Evolutionary conservation across 257 asterid species (phyloP).

Genomic region (Scutellaria barbata): DNA sequence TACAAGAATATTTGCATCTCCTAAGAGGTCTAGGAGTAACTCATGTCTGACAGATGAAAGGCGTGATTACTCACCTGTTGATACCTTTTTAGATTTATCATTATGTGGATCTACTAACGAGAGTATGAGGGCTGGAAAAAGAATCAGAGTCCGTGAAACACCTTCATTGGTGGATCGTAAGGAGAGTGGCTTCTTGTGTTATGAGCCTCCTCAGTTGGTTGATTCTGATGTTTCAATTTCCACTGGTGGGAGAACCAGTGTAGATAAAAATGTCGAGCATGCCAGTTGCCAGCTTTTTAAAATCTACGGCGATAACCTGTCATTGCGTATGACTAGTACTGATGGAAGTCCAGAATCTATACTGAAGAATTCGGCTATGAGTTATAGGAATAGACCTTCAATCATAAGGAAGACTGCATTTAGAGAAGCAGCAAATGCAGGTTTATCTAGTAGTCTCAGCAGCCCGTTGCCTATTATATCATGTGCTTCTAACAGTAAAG

Average conservation of each 20-base stretch:
- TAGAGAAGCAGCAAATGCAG: slow-evolving; percentile 35
- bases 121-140: slow-evolving; percentile 46
- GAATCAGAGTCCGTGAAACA: slow-evolving; percentile 40
- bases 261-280: slow-evolving; percentile 21
- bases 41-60: slow-evolving; percentile 34
- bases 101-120: slow-evolving; percentile 41
- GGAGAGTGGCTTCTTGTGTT: slow-evolving; percentile 41
- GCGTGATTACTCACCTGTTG: slow-evolving; percentile 40
- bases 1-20: slow-evolving; percentile 42
- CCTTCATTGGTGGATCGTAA: slow-evolving; percentile 40
- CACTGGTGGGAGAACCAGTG: slow-evolving; percentile 21
- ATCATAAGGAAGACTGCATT: slow-evolving; percentile 57
- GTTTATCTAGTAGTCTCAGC: slow-evolving; percentile 31
- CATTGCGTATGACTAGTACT: slow-evolving; percentile 39
- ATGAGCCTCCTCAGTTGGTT: slow-evolving; percentile 45
- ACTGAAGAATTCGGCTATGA: slow-evolving; percentile 67
- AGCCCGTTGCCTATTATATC: slow-evolving; percentile 32
- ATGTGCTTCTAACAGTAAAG: slow-evolving; percentile 34
- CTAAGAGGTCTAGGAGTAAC: slow-evolving; percentile 50
- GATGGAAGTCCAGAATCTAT: slow-evolving; percentile 60
- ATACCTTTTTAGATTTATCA: slow-evolving; percentile 60
- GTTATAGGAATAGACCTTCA: slow-evolving; percentile 74
- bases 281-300: slow-evolving; percentile 30
- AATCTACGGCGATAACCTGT: slow-evolving; percentile 44
- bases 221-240: slow-evolving; percentile 30